phyloP scores from a whole-genome alignment of 495 filamentous ascomycete species.

The Neurospora sp. region DNA sequence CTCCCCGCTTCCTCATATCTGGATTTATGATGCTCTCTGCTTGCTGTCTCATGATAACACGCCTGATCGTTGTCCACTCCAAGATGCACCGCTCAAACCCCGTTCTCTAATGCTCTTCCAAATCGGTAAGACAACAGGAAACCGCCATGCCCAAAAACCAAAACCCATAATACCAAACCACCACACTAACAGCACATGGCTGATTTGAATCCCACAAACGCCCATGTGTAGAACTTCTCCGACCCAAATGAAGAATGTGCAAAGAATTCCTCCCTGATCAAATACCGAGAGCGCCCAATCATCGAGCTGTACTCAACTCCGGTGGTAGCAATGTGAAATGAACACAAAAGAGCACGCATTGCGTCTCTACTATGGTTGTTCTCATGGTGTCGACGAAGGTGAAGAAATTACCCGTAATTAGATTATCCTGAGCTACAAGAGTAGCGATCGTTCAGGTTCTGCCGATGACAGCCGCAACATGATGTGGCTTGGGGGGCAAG shows the following conservation, averaged over 20 bases:
- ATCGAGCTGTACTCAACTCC: not conserved
- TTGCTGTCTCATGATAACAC: not conserved
- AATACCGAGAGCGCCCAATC: not conserved
- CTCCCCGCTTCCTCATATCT: not conserved
- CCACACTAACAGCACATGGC: not conserved
- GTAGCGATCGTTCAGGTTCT: not conserved
- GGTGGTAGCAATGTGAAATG: not conserved
- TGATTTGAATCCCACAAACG: not conserved
- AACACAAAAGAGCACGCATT: not conserved
- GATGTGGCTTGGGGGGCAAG: conserved; percentile 29
- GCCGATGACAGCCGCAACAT: not conserved
- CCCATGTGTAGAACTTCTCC: not conserved
- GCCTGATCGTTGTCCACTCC: not conserved
- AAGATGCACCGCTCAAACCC: not conserved
- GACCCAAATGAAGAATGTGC: not conserved
- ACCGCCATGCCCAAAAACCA: not conserved
- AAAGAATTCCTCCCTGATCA: not conserved
- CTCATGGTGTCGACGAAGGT: not conserved
- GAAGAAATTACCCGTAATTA: not conserved
- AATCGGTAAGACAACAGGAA: not conserved
- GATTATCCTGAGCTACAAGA: not conserved
- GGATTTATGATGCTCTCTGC: not conserved
- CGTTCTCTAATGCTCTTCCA: not conserved
- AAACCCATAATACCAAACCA: not conserved
- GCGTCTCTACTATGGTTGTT: not conserved